phyloP scores from a whole-genome alignment of 179 eudicot genomes.

The Heliamphora pulchella region DNA sequence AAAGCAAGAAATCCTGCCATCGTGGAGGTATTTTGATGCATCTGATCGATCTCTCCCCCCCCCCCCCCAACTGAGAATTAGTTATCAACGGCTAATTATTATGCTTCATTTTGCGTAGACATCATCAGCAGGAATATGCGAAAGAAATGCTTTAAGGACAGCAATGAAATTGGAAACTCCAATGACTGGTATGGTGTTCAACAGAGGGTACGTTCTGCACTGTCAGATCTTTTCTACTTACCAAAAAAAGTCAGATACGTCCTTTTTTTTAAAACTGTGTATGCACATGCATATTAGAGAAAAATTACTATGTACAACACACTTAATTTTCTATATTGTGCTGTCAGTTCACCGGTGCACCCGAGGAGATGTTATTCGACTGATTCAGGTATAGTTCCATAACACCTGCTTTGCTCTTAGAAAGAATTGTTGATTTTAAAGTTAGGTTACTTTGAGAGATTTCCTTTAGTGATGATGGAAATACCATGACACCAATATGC shows the following conservation, averaged over 20 bases:
- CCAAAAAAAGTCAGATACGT: slow-evolving; percentile 11
- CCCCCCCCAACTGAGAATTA: background rate
- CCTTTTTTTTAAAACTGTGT: background rate
- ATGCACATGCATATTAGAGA: background rate
- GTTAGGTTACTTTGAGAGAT: background rate
- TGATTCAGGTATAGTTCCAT: slow-evolving; percentile 48
- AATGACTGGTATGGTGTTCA: slow-evolving; percentile 21
- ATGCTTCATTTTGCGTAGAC: slow-evolving; percentile 27
- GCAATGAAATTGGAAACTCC: slow-evolving; percentile 29
- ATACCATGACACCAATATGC: background rate
- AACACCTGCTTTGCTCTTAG: background rate
- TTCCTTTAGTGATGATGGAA: background rate
- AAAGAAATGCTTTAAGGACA: slow-evolving; percentile 30
- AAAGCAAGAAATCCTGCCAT: slow-evolving; percentile 30
- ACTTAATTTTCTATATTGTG: slow-evolving; percentile 13
- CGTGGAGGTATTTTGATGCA: slow-evolving; percentile 33
- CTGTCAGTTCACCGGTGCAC: slow-evolving; percentile 41
- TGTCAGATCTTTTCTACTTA: background rate
- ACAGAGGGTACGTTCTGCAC: slow-evolving; percentile 24
- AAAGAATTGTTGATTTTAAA: background rate
- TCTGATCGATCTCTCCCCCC: slow-evolving; percentile 10
- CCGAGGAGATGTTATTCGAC: slow-evolving; percentile 55
- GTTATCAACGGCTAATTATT: background rate
- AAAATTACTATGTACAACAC: background rate
- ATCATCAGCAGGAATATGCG: slow-evolving; percentile 28